phyloP scores from a whole-genome alignment of 768 basidiomycete genomes.

The Lenzites betulinus region DNA sequence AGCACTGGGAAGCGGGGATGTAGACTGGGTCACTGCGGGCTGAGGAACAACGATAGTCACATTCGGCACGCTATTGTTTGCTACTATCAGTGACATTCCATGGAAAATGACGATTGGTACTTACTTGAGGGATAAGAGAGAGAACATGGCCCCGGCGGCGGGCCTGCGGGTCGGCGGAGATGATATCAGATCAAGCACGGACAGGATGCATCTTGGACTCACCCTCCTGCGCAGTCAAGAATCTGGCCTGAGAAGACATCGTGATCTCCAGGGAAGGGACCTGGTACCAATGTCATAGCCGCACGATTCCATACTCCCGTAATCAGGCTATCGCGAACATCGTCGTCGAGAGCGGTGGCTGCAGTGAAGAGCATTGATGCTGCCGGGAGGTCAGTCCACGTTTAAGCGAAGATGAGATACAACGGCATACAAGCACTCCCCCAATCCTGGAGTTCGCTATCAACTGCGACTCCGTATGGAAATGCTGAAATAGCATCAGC shows the following conservation, averaged over 20 bases:
- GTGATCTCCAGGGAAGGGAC: constrained; percentile 7
- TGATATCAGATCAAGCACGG: too few relatives aligned
- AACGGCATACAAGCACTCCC: too few relatives aligned
- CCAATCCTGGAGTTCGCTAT: background rate
- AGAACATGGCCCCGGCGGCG: constrained; percentile 16
- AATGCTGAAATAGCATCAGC: too few relatives aligned
- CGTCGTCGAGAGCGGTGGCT: constrained; percentile 9
- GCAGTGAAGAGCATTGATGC: constrained; percentile 21
- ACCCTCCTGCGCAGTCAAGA: too few relatives aligned
- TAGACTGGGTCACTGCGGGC: too few relatives aligned
- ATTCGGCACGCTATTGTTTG: background rate
- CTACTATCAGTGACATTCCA: background rate
- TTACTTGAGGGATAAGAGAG: constrained; percentile 16
- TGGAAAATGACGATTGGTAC: background rate
- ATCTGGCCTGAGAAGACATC: background rate
- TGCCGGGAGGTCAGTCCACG: background rate
- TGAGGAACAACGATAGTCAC: constrained; percentile 1
- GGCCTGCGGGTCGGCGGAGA: background rate
- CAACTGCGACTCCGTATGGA: too few relatives aligned
- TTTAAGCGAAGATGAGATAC: too few relatives aligned
- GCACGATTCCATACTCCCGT: constrained; percentile 3
- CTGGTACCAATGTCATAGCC: background rate
- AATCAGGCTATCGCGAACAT: constrained; percentile 14
- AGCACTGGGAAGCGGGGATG: background rate
- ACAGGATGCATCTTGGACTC: too few relatives aligned